Conservation (phyloP, 352 stramenopile genomes). For the Lagenidium sp. region DNA sequence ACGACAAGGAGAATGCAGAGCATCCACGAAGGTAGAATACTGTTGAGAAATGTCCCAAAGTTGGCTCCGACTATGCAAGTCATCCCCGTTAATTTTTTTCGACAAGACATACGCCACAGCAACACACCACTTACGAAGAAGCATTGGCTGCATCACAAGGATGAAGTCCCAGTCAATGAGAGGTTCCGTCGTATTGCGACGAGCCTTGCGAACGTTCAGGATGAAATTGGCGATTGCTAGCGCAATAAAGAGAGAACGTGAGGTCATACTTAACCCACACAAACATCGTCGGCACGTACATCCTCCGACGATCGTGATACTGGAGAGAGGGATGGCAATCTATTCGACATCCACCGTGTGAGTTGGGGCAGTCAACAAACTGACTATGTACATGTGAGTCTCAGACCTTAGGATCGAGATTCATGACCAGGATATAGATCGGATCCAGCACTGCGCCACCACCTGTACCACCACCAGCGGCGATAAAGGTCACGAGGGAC, state of each 20-base stretch:
- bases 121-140: slow-evolving; percentile 30
- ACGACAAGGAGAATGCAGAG: slow-evolving; percentile 87
- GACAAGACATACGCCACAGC: too few relatives aligned
- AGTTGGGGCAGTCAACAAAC: too few relatives aligned
- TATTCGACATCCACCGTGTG: slow-evolving; percentile 9
- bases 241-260: background rate
- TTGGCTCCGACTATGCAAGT: slow-evolving; percentile 35
- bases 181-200: slow-evolving; percentile 80
- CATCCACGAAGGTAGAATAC: slow-evolving; percentile 83
- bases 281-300: slow-evolving; percentile 2
- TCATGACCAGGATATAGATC: slow-evolving; percentile 95
- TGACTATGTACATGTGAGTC: too few relatives aligned
- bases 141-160: slow-evolving; percentile 93
- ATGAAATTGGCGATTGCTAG: slow-evolving; percentile 88
- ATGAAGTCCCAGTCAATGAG: slow-evolving; percentile 98
- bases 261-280: background rate
- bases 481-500: slow-evolving; percentile 74
- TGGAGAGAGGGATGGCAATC: slow-evolving; percentile 93
- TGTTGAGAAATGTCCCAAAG: slow-evolving; percentile 90
- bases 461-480: slow-evolving; percentile 83
- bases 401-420: slow-evolving; percentile 86
- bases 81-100: too few relatives aligned
- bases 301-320: slow-evolving; percentile 93
- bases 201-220: slow-evolving; percentile 86
- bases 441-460: slow-evolving; percentile 93